A percentile compares a stretch with the other conserved stretches of the same genome.
Conservation (phyloP, 371 early-diverging fungal genomes). For the Mortierella sp. region DNA sequence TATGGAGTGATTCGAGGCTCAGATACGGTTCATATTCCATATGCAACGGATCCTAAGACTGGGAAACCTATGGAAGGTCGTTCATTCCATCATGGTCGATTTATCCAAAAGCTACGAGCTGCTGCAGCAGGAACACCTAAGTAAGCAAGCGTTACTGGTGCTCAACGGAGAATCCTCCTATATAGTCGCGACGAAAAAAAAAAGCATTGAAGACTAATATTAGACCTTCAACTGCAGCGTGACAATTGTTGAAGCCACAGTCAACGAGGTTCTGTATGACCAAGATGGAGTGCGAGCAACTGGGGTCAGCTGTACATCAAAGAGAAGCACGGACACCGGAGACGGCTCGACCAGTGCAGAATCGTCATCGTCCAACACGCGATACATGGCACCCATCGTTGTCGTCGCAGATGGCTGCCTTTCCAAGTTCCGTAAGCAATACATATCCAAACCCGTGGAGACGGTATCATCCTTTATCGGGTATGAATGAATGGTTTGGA, state of each 20-base stretch:
- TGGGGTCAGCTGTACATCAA: conserved; percentile 59
- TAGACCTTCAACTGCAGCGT: too few species aligned
- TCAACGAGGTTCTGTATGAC: conserved; percentile 63
- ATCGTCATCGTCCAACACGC: not conserved
- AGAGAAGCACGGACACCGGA: conserved; percentile 9
- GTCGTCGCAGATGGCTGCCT: conserved; percentile 95
- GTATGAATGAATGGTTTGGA: too few species aligned
- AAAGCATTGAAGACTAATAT: too few species aligned
- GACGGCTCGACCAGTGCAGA: too few species aligned
- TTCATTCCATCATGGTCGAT: conserved; percentile 94
- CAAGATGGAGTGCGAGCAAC: conserved; percentile 57
- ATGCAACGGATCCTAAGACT: conserved; percentile 59
- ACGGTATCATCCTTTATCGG: conserved; percentile 84
- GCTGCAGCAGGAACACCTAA: conserved; percentile 68
- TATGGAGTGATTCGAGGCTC: conserved; percentile 80
- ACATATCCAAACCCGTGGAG: conserved; percentile 59
- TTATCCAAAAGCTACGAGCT: conserved; percentile 84
- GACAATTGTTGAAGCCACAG: conserved; percentile 81
- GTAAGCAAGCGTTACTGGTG: conserved; percentile 43
- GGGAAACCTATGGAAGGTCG: conserved; percentile 66
- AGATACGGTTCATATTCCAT: conserved; percentile 69
- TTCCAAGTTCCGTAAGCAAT: conserved; percentile 91
- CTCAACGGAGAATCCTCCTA: too few species aligned
- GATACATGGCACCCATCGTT: conserved; percentile 73
- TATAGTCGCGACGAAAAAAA: too few species aligned